These are phyloP conservation scores for Haematococcus lacustris DNA, from an alignment of 139 green algal species.

Conservation along the genomic window DNA sequence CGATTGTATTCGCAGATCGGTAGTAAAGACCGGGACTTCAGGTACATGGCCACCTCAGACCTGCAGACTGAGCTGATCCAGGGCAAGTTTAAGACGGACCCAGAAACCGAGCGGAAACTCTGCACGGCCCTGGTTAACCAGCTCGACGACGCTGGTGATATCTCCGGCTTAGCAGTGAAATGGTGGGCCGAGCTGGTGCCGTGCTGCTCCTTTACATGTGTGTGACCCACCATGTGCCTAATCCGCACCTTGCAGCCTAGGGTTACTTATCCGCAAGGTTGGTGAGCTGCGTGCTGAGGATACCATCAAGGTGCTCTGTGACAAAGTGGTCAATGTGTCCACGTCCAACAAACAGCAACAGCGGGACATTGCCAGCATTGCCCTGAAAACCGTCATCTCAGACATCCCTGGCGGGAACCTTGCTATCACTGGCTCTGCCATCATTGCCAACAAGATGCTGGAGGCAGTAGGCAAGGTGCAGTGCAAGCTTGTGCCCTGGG, in stretches of 20 bases:
- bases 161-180: slow-evolving; percentile 82
- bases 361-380: slow-evolving; percentile 73
- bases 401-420: slow-evolving; percentile 32
- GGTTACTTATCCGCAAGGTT: slow-evolving; percentile 74
- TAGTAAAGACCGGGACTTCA: slow-evolving; percentile 70
- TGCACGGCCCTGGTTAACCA: slow-evolving; percentile 64
- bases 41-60: slow-evolving; percentile 94
- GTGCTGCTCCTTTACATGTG: slow-evolving; percentile 1
- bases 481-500: not conserved
- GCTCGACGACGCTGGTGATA: slow-evolving; percentile 88
- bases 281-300: slow-evolving; percentile 48
- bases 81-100: slow-evolving; percentile 61
- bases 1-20: slow-evolving; percentile 33
- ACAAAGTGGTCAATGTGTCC: slow-evolving; percentile 32
- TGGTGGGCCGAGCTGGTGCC: slow-evolving; percentile 43
- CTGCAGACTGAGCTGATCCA: slow-evolving; percentile 79
- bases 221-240: not conserved
- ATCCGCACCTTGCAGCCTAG: slow-evolving; percentile 55
- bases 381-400: slow-evolving; percentile 72
- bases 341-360: slow-evolving; percentile 18
- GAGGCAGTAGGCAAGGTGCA: slow-evolving; percentile 10
- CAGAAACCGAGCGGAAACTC: slow-evolving; percentile 61
- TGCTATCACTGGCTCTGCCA: slow-evolving; percentile 15
- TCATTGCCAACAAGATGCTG: slow-evolving; percentile 29
- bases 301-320: slow-evolving; percentile 53